These are phyloP conservation scores for Barnettozyma populi DNA, from an alignment of 805 yeast genomes.

Conservation along the genomic window DNA sequence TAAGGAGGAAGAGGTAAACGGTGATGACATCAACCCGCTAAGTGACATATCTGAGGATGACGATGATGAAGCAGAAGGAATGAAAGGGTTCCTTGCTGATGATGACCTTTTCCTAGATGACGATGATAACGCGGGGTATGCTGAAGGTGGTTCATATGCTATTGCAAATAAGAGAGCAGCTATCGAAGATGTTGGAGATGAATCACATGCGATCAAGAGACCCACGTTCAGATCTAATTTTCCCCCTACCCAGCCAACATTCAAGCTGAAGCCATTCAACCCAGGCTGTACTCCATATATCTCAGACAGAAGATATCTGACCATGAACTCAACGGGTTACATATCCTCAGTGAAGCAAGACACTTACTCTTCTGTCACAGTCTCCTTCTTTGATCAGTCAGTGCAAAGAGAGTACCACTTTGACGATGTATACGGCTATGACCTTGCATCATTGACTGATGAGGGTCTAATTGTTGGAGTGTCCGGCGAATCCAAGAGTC, in stretches of 20 bases:
- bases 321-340: constrained; percentile 78
- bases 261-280: constrained; percentile 58
- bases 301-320: constrained; percentile 64
- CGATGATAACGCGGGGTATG: constrained; percentile 41
- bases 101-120: constrained; percentile 57
- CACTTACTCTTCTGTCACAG: constrained; percentile 66
- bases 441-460: constrained; percentile 66
- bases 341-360: constrained; percentile 67
- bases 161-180: constrained; percentile 18
- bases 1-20: constrained; percentile 25
- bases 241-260: constrained; percentile 8
- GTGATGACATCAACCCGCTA: constrained; percentile 24
- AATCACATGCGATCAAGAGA: constrained; percentile 5
- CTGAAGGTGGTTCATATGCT: constrained; percentile 35
- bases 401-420: constrained; percentile 78
- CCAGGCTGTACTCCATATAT: constrained; percentile 85
- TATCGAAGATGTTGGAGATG: constrained; percentile 6
- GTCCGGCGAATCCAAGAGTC: constrained; percentile 31
- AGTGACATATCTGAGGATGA: constrained; percentile 22
- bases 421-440: constrained; percentile 66
- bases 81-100: constrained; percentile 31
- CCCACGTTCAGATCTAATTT: constrained; percentile 4
- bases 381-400: constrained; percentile 78
- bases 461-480: constrained; percentile 62
- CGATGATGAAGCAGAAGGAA: constrained; percentile 34